A percentile compares a stretch with the other conserved stretches of the same genome.
These are phyloP conservation scores for Pichia nakasei DNA, from an alignment of 805 yeast species.

Conservation along the genomic window DNA sequence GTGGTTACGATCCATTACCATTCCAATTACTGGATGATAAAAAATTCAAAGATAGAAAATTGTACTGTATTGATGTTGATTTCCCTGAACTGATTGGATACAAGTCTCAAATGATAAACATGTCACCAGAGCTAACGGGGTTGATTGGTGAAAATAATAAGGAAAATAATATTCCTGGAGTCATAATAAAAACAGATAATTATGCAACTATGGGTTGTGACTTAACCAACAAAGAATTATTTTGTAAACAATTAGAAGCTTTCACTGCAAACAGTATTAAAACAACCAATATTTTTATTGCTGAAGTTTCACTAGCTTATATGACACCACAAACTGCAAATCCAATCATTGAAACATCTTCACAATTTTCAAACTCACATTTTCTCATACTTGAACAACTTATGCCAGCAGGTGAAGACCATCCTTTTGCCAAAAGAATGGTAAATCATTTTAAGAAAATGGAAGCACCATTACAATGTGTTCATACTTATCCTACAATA, in stretches of 20 bases:
- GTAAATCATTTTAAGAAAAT: conserved; percentile 57
- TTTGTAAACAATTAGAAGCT: conserved; percentile 23
- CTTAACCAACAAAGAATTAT: conserved; percentile 38
- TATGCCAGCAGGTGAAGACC: conserved; percentile 50
- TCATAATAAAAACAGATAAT: conserved; percentile 30
- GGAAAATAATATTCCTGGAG: conserved; percentile 11
- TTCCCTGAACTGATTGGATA: conserved; percentile 58
- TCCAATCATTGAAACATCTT: conserved; percentile 41
- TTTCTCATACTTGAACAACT: conserved; percentile 65
- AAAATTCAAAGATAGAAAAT: conserved; percentile 7
- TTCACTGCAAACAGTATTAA: conserved; percentile 19
- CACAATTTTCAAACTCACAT: conserved; percentile 42
- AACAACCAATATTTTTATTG: conserved; percentile 52
- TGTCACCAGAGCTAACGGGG: conserved; percentile 36
- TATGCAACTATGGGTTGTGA: conserved; percentile 64
- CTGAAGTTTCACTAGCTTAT: conserved; percentile 78
- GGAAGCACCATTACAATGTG: conserved; percentile 62
- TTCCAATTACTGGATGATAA: conserved; percentile 37
- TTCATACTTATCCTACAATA: conserved; percentile 44
- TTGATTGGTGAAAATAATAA: conserved; percentile 33
- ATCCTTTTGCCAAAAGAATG: conserved; percentile 72
- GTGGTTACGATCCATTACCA: conserved; percentile 65
- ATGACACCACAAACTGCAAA: conserved; percentile 65
- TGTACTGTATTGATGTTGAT: conserved; percentile 62
- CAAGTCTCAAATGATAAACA: conserved; percentile 44